Evolutionary conservation across 2,329 filamentous ascomycete species (phyloP), one percentile per base, ranked within the genome.

Genomic region (Fusarium sp.): DNA sequence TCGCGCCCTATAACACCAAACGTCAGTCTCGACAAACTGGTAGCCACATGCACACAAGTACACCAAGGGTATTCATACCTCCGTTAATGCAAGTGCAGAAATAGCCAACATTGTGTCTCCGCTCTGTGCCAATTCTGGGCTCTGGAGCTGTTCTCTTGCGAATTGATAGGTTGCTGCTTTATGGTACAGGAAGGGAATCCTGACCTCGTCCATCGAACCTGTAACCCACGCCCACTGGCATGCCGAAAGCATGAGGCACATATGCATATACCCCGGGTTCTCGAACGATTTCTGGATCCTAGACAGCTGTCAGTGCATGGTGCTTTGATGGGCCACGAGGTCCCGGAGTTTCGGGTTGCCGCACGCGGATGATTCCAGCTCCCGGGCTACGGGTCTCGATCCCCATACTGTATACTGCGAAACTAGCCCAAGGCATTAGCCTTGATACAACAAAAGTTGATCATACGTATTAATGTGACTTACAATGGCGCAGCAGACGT

Each of bases 191-290:
- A 83, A 83, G 13, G 82, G 80, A 22, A 83, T 76, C 67, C 80
- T 79, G 67, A 83, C 81, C 52, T 81, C 77, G 53, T 83, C 82
- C 69, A 81, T 79, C 52, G 81, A 81, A 31, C 82, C 82, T 4
- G 80, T 83, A 45, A 81, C 78, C 82, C 82, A 84, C 24, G 81
- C 80, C 80, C 81, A 83, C 52, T 84, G 82, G 52, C 82, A 79
- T 24, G 80, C 80, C 21, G 82, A 83, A 65, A 84, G 76, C 65
- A 83, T 79, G 47, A 84, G 71, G 24, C 81, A 82, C 66, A 81
- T 82, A 65, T 84, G 81, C 67, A 84, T 81, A 58, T 83, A 82
- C 4, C 82, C 82, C 3, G 80, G 80, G 57, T 83, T 81, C 45
- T 81, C 78, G 51, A 84, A 77, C 17, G 82, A 81, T 65, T 79